Conservation (phyloP, 2,329 filamentous ascomycete species). For the Alternaria atra region DNA sequence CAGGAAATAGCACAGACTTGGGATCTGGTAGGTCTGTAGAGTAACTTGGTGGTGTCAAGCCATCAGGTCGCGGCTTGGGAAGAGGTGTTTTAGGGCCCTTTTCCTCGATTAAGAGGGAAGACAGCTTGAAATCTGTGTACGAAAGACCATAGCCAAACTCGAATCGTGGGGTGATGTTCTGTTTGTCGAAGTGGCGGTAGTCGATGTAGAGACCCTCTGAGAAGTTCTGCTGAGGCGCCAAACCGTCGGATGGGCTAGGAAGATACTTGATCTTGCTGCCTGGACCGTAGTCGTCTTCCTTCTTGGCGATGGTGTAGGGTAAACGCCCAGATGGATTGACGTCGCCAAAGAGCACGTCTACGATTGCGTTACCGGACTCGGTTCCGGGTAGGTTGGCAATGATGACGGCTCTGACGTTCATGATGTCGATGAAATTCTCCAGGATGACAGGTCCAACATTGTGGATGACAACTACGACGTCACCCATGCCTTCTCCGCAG, state of each 20-base stretch:
- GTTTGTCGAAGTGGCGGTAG: conserved; percentile 87
- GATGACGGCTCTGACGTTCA: conserved; percentile 79
- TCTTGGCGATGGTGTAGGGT: conserved; percentile 85
- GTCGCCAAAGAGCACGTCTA: conserved; percentile 80
- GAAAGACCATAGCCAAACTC: conserved; percentile 88
- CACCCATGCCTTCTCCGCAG: conserved; percentile 66
- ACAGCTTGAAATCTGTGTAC: conserved; percentile 77
- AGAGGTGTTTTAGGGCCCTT: conserved; percentile 57
- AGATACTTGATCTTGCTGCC: conserved; percentile 74
- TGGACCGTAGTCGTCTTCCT: conserved; percentile 77
- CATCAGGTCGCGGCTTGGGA: conserved; percentile 46
- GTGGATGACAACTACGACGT: conserved; percentile 85
- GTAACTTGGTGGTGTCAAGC: conserved; percentile 56
- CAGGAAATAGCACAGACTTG: conserved; percentile 68
- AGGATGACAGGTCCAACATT: conserved; percentile 83
- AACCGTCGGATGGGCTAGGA: conserved; percentile 63
- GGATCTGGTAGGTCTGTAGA: conserved; percentile 64
- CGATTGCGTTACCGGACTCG: conserved; percentile 83
- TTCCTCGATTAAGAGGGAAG: conserved; percentile 58
- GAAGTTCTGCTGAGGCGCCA: conserved; percentile 83
- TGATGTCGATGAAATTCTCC: conserved; percentile 80
- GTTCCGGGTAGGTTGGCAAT: conserved; percentile 88
- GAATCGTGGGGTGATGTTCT: conserved; percentile 76
- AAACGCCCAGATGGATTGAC: conserved; percentile 82
- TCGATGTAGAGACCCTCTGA: conserved; percentile 86